These are phyloP conservation scores for Melampsora occidentalis DNA, from an alignment of 1,284 basidiomycete species.

Conservation along the genomic window DNA sequence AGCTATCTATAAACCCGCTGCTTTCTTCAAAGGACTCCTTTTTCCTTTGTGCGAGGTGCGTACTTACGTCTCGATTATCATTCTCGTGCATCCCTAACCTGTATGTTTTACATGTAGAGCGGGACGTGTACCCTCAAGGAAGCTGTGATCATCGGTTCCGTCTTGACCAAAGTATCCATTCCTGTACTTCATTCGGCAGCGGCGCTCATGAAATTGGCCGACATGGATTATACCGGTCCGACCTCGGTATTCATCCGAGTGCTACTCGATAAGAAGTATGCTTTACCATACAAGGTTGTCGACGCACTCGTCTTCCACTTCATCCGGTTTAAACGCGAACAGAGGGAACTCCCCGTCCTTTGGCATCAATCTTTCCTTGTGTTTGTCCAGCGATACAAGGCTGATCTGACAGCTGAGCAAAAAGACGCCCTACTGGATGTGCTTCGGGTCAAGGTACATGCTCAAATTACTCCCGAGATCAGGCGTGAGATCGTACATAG, in stretches of 20 bases:
- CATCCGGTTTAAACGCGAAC: constrained; percentile 70
- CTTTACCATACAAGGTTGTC: constrained; percentile 95
- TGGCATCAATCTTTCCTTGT: constrained; percentile 98
- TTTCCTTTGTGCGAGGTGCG: constrained; percentile 90
- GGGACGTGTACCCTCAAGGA: constrained; percentile 85
- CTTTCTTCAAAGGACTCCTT: constrained; percentile 97
- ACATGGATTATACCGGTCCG: constrained; percentile 95
- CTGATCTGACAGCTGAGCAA: constrained; percentile 95
- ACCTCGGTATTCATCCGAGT: constrained; percentile 97
- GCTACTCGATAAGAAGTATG: constrained; percentile 95
- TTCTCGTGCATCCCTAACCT: background rate
- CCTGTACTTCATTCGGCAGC: constrained; percentile 95
- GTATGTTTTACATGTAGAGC: constrained; percentile 54
- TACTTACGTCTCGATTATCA: constrained; percentile 37
- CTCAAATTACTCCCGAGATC: constrained; percentile 84
- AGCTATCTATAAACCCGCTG: constrained; percentile 90
- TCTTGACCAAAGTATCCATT: constrained; percentile 85
- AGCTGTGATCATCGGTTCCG: constrained; percentile 88
- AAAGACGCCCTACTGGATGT: constrained; percentile 96
- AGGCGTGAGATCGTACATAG: constrained; percentile 69
- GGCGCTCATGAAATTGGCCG: constrained; percentile 83
- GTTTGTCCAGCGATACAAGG: constrained; percentile 89
- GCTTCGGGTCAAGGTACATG: constrained; percentile 77
- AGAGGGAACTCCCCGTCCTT: constrained; percentile 76
- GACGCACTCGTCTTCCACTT: constrained; percentile 98